A percentile compares a stretch with the other conserved stretches of the same genome.
phyloP scores from a whole-genome alignment of 208 protist species.

The Trypanosoma theileri region DNA sequence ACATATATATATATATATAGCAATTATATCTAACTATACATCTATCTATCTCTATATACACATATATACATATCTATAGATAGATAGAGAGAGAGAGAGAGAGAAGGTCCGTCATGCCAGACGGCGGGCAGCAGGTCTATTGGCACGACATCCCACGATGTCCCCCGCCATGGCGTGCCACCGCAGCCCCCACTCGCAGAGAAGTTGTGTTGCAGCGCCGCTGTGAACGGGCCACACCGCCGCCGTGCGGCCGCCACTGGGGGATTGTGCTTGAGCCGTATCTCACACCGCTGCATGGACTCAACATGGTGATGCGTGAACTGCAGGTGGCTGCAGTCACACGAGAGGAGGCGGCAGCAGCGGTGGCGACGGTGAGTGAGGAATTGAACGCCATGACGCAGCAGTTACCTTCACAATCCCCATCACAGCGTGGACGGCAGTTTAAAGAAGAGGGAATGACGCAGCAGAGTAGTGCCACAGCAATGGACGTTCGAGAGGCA shows the following conservation, averaged over 20 bases:
- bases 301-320: slow-evolving; percentile 62
- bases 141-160: slow-evolving; percentile 27
- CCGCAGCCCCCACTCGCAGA: neutral
- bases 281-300: slow-evolving; percentile 47
- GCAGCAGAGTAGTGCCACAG: slow-evolving; percentile 16
- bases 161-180: slow-evolving; percentile 20
- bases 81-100: too few species aligned
- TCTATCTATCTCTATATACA: too few species aligned
- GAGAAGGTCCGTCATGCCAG: slow-evolving; percentile 14
- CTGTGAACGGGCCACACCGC: neutral
- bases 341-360: slow-evolving; percentile 28
- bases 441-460: neutral
- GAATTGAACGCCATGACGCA: slow-evolving; percentile 37
- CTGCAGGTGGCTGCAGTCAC: slow-evolving; percentile 33
- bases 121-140: slow-evolving; percentile 32
- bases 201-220: neutral
- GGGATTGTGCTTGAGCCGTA: slow-evolving; percentile 53
- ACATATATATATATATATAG: too few species aligned
- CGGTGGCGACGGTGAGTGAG: slow-evolving; percentile 26
- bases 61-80: too few species aligned
- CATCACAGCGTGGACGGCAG: neutral
- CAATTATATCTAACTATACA: too few species aligned
- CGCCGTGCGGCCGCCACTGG: slow-evolving; percentile 17
- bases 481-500: slow-evolving; percentile 41
- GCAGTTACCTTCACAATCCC: slow-evolving; percentile 17